Base-by-base conservation (phyloP, 192 early-diverging fungal genomes). In the Coemansia sp. region DNA sequence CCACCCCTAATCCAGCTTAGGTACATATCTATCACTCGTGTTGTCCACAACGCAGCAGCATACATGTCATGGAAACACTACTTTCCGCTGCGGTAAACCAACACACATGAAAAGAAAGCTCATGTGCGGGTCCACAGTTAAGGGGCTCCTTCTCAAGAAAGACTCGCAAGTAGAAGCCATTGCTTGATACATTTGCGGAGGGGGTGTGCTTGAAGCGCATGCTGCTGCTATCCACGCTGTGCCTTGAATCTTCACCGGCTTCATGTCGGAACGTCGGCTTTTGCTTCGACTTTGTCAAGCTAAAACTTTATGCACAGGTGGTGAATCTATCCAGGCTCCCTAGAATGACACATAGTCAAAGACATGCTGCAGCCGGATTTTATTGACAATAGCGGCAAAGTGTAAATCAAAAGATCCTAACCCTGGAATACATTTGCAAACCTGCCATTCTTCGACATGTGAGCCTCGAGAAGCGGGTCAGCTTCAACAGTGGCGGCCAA, bases 401-500 rank as follows among this genome's bases (percentile, higher is more conserved):
- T 38, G 43, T 45, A 16, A 5, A n/a, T 4, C 4, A 47, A 47
- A 20, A 20, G 16, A 5, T 30, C 53, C 53, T 56, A 56, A 34
- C 32, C 53, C 53, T 16, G 15, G 30, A 56, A 29, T 34, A 34
- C 12, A 56, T 29, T 12, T 4, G 53, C 30, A 56, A 56, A 7
- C 15, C 4, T 56, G 29, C 45, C 45, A 1, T 9, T 47, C 45
- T 47, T 20, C 0, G 55, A 1, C 24, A 18, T 62, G 40, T 73
- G 52, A 20, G 12, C 34, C 18, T 52, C 16, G 12, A 73, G 37
- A 15, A 45, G 50, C 1, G 66, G 56, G 24, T 69, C 61, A 32
- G 52, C 29, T 44, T 75, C 73, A 15, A 81, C 67, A 30, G 67
- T 61, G 15, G 45, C 41, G 20, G 65, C 69, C 15, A 75, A 38